Evolutionary conservation across 1,139 yeast species (phyloP).

Genomic region (Yamadazyma trypodendri): DNA sequence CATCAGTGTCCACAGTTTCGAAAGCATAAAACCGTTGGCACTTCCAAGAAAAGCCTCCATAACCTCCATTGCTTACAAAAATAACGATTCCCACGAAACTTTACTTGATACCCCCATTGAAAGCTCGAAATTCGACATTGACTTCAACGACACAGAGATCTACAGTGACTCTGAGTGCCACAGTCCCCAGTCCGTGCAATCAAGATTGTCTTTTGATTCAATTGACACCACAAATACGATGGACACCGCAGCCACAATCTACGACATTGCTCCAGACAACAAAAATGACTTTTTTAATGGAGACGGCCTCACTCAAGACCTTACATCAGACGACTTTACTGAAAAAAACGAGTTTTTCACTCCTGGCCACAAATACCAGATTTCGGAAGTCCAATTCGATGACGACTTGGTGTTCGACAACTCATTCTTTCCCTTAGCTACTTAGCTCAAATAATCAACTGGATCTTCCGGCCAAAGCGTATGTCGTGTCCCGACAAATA

Average conservation of each 20-base stretch:
- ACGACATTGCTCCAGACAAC: too few species aligned
- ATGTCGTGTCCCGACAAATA: neutral
- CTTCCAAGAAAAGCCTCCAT: constrained; percentile 21
- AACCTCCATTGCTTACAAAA: constrained; percentile 6
- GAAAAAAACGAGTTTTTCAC: neutral
- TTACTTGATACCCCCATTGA: constrained; percentile 16
- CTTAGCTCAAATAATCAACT: neutral
- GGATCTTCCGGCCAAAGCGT: too few species aligned
- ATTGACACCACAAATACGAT: constrained; percentile 10
- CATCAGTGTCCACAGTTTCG: constrained; percentile 9
- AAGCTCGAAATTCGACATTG: constrained; percentile 9
- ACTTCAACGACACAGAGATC: constrained; percentile 4
- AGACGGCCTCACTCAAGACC: too few species aligned
- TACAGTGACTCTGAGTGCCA: neutral
- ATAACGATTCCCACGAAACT: constrained; percentile 19
- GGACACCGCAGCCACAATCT: constrained; percentile 10
- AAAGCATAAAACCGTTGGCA: constrained; percentile 23
- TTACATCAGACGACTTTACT: too few species aligned
- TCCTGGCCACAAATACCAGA: constrained; percentile 9
- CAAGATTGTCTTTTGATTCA: constrained; percentile 10
- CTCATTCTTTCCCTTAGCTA: constrained; percentile 4
- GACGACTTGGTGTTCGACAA: constrained; percentile 11
- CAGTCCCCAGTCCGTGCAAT: constrained; percentile 2
- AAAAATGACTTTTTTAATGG: too few species aligned
- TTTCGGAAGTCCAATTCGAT: constrained; percentile 11